Conservation (phyloP, 345 rosid genomes). For the Brassica juncea region DNA sequence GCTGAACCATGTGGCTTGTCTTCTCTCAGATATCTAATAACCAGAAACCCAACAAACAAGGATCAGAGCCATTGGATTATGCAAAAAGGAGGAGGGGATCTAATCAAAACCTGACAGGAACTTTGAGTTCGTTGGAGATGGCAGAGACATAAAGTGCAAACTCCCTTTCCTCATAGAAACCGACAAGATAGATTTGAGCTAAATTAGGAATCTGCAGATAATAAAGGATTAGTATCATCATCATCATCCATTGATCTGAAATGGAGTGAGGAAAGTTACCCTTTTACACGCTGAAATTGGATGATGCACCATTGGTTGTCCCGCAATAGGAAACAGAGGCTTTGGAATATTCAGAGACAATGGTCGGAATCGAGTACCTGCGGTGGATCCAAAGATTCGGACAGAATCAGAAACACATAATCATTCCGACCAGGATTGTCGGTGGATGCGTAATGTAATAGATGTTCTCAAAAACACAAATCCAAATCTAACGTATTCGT, state of each 20-base stretch:
- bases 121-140: slow-evolving; percentile 80
- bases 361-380: slow-evolving; percentile 92
- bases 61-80: not conserved
- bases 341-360: slow-evolving; percentile 86
- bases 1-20: slow-evolving; percentile 94
- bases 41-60: not conserved
- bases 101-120: slow-evolving; percentile 69
- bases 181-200: slow-evolving; percentile 73
- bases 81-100: slow-evolving; percentile 17
- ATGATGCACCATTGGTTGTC: slow-evolving; percentile 97
- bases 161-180: slow-evolving; percentile 93
- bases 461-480: slow-evolving; percentile 6
- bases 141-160: slow-evolving; percentile 79
- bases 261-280: slow-evolving; percentile 42
- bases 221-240: slow-evolving; percentile 10
- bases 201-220: slow-evolving; percentile 73
- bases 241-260: not conserved
- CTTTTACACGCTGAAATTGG: slow-evolving; percentile 97
- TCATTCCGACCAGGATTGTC: not conserved
- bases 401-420: slow-evolving; percentile 20
- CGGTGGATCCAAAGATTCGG: slow-evolving; percentile 7
- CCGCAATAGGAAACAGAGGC: slow-evolving; percentile 90
- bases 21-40: slow-evolving; percentile 71
- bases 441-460: not conserved
- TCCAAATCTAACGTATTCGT: slow-evolving; percentile 9